Percentiles rank a stretch among this genome's conserved stretches.
These are phyloP conservation scores for Colletotrichum karsti DNA, from an alignment of 2,329 filamentous ascomycete genomes.

Conservation along the genomic window DNA sequence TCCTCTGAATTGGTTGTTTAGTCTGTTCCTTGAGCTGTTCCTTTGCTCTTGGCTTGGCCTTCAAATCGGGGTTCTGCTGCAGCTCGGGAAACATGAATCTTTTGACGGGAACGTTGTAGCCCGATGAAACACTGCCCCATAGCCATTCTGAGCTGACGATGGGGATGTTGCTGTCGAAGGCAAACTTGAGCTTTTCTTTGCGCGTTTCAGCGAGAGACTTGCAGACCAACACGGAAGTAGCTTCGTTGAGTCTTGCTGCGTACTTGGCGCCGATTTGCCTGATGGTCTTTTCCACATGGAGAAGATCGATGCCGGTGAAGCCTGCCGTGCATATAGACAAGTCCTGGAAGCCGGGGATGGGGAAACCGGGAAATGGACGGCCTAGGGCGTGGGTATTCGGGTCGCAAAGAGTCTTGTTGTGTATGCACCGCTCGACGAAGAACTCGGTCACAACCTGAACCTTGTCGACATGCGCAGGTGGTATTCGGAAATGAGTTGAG, in stretches of 20 bases:
- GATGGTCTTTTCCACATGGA: slow-evolving; percentile 83
- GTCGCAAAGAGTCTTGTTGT: slow-evolving; percentile 75
- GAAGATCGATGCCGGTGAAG: slow-evolving; percentile 84
- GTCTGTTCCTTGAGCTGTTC: background rate
- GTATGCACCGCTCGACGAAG: slow-evolving; percentile 90
- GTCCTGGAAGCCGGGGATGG: slow-evolving; percentile 73
- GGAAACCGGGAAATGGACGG: slow-evolving; percentile 77
- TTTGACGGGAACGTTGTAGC: slow-evolving; percentile 54
- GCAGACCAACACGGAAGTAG: slow-evolving; percentile 82
- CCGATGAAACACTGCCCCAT: slow-evolving; percentile 77
- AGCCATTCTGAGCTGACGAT: slow-evolving; percentile 87
- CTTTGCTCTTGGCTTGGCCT: slow-evolving; percentile 6
- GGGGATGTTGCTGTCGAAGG: slow-evolving; percentile 78
- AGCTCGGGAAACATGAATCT: slow-evolving; percentile 58
- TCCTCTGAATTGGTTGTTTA: slow-evolving; percentile 23
- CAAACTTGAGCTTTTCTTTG: slow-evolving; percentile 82
- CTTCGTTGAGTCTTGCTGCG: slow-evolving; percentile 77
- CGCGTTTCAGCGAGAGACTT: slow-evolving; percentile 64
- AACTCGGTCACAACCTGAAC: slow-evolving; percentile 80
- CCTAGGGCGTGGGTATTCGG: slow-evolving; percentile 78
- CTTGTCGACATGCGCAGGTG: slow-evolving; percentile 45
- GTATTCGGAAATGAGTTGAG: slow-evolving; percentile 49
- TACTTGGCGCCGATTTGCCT: slow-evolving; percentile 82
- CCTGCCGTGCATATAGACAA: slow-evolving; percentile 82
- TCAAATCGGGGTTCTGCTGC: slow-evolving; percentile 24